Conservation (phyloP, 2,329 filamentous ascomycete species). For the Scleromitrula shiraiana region DNA sequence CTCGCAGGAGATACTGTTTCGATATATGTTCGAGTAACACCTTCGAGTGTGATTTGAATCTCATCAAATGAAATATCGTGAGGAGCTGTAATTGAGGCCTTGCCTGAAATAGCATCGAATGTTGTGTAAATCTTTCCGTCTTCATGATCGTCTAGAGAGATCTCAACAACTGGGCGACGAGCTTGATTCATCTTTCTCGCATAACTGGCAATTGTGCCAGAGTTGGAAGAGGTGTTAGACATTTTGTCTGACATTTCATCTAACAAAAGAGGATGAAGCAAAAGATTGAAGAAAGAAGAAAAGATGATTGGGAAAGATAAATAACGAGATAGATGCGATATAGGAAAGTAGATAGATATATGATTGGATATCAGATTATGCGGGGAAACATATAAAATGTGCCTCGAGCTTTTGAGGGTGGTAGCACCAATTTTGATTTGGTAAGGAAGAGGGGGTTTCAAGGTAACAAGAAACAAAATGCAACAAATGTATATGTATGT, state of each 20-base stretch:
- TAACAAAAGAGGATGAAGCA: too few species aligned
- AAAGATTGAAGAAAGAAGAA: background rate
- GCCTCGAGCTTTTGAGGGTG: background rate
- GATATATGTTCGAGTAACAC: constrained; percentile 23
- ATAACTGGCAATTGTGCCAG: constrained; percentile 22
- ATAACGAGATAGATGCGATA: background rate
- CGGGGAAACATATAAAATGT: constrained; percentile 8
- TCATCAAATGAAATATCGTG: constrained; percentile 26
- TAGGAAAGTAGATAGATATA: background rate
- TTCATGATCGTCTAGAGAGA: constrained; percentile 22
- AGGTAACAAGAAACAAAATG: background rate
- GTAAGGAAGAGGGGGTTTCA: constrained; percentile 3
- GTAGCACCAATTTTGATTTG: constrained; percentile 6
- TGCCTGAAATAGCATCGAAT: constrained; percentile 25
- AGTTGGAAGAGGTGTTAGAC: constrained; percentile 19
- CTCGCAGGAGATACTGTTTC: constrained; percentile 24
- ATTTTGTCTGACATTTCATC: constrained; percentile 14
- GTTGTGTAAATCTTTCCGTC: constrained; percentile 26
- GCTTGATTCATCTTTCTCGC: constrained; percentile 19
- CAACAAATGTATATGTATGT: too few species aligned
- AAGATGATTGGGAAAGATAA: background rate
- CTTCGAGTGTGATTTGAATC: constrained; percentile 28
- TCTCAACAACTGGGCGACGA: constrained; percentile 23
- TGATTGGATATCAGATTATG: constrained; percentile 3
- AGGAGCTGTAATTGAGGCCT: constrained; percentile 24